Percentiles rank a stretch among this genome's conserved stretches.
Conservation (phyloP, 352 stramenopile genomes). For the Globisporangium cystogenes region DNA sequence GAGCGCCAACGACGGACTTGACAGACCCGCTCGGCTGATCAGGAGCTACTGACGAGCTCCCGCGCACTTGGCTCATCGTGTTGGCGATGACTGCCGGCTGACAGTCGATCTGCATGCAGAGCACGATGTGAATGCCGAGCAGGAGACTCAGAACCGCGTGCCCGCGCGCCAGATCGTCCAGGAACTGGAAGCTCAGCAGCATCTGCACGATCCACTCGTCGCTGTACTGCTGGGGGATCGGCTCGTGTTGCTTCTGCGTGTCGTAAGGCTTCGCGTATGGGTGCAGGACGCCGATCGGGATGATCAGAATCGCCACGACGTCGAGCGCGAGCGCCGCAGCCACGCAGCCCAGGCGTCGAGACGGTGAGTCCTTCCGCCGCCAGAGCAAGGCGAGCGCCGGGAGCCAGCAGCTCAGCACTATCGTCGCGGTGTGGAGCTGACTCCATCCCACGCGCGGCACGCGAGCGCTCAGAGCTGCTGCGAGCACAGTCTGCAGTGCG, state of each 20-base stretch:
- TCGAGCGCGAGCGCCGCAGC: neutral
- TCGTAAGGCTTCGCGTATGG: neutral
- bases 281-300: neutral
- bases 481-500: slow-evolving; percentile 1
- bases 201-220: slow-evolving; percentile 4
- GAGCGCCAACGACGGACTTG: too few species aligned
- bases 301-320: neutral
- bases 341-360: neutral
- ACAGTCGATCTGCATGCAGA: neutral
- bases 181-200: slow-evolving; percentile 8
- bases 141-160: neutral
- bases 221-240: slow-evolving; percentile 1
- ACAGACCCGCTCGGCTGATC: neutral
- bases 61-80: neutral
- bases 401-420: slow-evolving; percentile 5
- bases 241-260: neutral
- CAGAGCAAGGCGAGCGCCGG: neutral
- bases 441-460: neutral
- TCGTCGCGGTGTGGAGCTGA: neutral
- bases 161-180: neutral
- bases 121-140: slow-evolving; percentile 1
- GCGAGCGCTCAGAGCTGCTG: neutral
- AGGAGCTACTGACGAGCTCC: neutral
- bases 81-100: neutral
- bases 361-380: neutral